Conservation (phyloP, 202 grass and related monocot species). For the Carex sylvatica region DNA sequence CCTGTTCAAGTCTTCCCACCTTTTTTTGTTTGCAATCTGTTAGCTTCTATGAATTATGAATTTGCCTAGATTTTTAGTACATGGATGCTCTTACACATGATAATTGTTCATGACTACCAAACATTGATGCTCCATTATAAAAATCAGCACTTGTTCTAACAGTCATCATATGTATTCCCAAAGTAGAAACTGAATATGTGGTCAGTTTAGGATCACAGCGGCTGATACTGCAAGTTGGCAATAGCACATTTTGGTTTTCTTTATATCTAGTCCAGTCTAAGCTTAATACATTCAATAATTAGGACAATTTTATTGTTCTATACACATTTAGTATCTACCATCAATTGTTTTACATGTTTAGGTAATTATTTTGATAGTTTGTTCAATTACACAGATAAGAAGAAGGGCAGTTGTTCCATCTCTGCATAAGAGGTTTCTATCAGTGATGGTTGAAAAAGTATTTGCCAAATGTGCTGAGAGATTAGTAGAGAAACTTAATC, state of each 20-base stretch:
- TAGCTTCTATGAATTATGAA: not conserved
- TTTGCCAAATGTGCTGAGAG: conserved; percentile 85
- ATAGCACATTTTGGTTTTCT: not conserved
- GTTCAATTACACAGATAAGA: conserved; percentile 48
- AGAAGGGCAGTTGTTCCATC: conserved; percentile 85
- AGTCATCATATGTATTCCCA: not conserved
- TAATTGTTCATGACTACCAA: not conserved
- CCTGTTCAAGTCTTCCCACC: too few species aligned
- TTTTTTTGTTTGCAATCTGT: not conserved
- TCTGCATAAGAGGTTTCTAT: conserved; percentile 83
- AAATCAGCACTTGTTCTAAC: not conserved
- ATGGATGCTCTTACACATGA: not conserved
- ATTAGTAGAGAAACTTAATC: conserved; percentile 78
- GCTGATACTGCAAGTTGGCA: not conserved
- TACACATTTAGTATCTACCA: not conserved
- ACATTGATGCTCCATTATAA: not conserved
- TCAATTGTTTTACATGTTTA: not conserved
- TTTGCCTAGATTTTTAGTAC: not conserved
- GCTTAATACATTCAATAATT: not conserved
- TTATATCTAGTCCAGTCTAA: not conserved
- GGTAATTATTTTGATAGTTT: not conserved
- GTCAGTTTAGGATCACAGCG: too few species aligned
- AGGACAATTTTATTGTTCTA: not conserved
- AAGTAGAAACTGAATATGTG: not conserved
- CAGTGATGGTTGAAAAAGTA: conserved; percentile 87